Base-by-base conservation (phyloP, 805 yeast species). In the Naumovozyma castellii region DNA sequence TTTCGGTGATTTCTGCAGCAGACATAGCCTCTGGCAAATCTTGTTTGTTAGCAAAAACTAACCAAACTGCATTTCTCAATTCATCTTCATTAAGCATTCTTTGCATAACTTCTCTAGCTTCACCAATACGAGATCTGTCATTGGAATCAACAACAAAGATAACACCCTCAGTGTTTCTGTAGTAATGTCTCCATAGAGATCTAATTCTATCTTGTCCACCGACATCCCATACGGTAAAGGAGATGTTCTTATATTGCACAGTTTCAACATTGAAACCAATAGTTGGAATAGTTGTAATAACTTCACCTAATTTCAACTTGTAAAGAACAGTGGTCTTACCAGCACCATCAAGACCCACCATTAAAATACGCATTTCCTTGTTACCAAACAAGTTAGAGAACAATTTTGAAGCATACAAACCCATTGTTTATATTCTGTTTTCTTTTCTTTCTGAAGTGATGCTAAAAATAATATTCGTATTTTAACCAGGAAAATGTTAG, bases 191-290 rank as follows among this genome's bases (percentile, higher is more conserved):
- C 97, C 97, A 90, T 68, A 90, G 74, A 44, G 97, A 96, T 73
- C 97, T 84, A 62, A 90, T 90, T 72, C 88, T 88, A 69, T 87
- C 96, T 75, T 90, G 97, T 78, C 97, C 97, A 83, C 97, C 97
- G 56, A 88, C 96, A 78, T 90, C 97, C 97, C 97, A 87, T 50
- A 87, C 96, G 45, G 95, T 86, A 72, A 87, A 87, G 34, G 94
- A 82, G 67, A 87, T 85, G 80, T 87, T 87, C 73, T 87, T 87
- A 76, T 87, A 86, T 73, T 87, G 95, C 59, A 87, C 95, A 46
- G 96, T 87, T 71, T 87, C 97, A 55, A 87, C 97, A 67, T 87
- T 87, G 80, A 87, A 87, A 60, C 97, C 96, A 67, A 87, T 86
- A 52, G 96, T 87, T 68, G 96, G 96, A 61, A 86, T 87, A 38